phyloP scores from a whole-genome alignment of 2,329 filamentous ascomycete genomes.

The Alternaria triticimaculans region DNA sequence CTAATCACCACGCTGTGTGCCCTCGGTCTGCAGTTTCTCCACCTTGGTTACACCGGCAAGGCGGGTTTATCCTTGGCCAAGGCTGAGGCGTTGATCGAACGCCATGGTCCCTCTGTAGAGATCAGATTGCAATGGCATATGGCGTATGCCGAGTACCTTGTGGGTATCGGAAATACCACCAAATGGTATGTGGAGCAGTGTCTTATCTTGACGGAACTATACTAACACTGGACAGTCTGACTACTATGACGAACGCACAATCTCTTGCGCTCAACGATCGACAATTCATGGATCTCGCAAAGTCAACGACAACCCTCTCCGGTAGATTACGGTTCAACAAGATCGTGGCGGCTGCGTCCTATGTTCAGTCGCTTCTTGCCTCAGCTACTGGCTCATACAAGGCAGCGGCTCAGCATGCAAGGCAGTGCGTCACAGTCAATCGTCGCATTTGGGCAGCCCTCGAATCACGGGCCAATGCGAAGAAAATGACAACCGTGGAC shows the following conservation, averaged over 20 bases:
- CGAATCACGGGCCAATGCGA: slow-evolving; percentile 49
- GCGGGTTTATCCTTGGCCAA: slow-evolving; percentile 64
- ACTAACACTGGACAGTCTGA: slow-evolving; percentile 33
- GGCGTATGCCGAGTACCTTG: slow-evolving; percentile 75
- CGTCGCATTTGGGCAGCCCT: slow-evolving; percentile 60
- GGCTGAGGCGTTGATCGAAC: slow-evolving; percentile 59
- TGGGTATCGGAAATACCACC: slow-evolving; percentile 69
- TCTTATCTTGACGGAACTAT: neutral
- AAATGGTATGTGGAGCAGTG: slow-evolving; percentile 56
- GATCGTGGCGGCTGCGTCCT: slow-evolving; percentile 65
- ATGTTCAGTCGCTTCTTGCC: slow-evolving; percentile 69
- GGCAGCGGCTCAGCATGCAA: slow-evolving; percentile 57
- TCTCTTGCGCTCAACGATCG: slow-evolving; percentile 36
- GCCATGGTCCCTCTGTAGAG: slow-evolving; percentile 51
- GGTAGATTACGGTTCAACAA: slow-evolving; percentile 54
- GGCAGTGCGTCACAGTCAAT: slow-evolving; percentile 57
- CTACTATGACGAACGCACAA: slow-evolving; percentile 39
- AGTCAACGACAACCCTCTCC: slow-evolving; percentile 42
- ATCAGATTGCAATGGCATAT: slow-evolving; percentile 68
- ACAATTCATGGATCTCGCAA: slow-evolving; percentile 37
- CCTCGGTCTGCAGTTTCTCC: slow-evolving; percentile 63
- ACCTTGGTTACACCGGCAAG: slow-evolving; percentile 66
- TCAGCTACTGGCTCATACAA: slow-evolving; percentile 61
- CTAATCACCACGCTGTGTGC: slow-evolving; percentile 53
- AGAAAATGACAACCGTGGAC: slow-evolving; percentile 21